Percentiles rank a stretch among this genome's conserved stretches.
These are phyloP conservation scores for Rhytidhysteron rufulum DNA, from an alignment of 2,329 filamentous ascomycete species.

Conservation along the genomic window DNA sequence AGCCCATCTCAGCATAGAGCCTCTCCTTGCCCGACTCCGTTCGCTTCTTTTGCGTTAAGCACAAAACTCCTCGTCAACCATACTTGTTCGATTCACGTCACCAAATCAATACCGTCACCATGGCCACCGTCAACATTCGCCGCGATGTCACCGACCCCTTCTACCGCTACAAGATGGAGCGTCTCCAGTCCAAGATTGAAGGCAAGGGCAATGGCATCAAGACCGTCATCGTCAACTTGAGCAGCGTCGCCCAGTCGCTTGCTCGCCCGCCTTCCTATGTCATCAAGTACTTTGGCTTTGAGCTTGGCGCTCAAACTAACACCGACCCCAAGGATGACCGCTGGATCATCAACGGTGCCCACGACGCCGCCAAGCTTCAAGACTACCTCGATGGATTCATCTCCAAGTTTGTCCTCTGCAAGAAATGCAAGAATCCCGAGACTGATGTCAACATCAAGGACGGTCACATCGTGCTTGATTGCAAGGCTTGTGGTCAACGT, in stretches of 20 bases:
- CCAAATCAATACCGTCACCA: slow-evolving; percentile 55
- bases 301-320: slow-evolving; percentile 97
- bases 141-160: slow-evolving; percentile 95
- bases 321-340: slow-evolving; percentile 95
- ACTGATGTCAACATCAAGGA: slow-evolving; percentile 96
- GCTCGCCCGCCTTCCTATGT: slow-evolving; percentile 90
- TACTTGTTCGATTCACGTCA: slow-evolving; percentile 24
- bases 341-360: slow-evolving; percentile 99
- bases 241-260: slow-evolving; percentile 86
- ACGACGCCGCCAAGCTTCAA: slow-evolving; percentile 92
- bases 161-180: slow-evolving; percentile 99
- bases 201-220: slow-evolving; percentile 99
- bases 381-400: slow-evolving; percentile 99
- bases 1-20: slow-evolving; percentile 49
- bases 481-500: slow-evolving; percentile 96
- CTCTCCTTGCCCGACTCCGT: slow-evolving; percentile 25
- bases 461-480: slow-evolving; percentile 86
- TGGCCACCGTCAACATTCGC: slow-evolving; percentile 98
- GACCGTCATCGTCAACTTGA: slow-evolving; percentile 94
- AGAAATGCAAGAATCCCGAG: slow-evolving; percentile 99
- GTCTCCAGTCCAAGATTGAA: slow-evolving; percentile 97
- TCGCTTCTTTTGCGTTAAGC: slow-evolving; percentile 29
- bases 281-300: slow-evolving; percentile 99
- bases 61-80: slow-evolving; percentile 4
- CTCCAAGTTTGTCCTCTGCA: slow-evolving; percentile 97